A percentile compares a stretch with the other conserved stretches of the same genome.
Evolutionary conservation across 148 eudicot species (phyloP).

Genomic region (Diospyros kaki): DNA sequence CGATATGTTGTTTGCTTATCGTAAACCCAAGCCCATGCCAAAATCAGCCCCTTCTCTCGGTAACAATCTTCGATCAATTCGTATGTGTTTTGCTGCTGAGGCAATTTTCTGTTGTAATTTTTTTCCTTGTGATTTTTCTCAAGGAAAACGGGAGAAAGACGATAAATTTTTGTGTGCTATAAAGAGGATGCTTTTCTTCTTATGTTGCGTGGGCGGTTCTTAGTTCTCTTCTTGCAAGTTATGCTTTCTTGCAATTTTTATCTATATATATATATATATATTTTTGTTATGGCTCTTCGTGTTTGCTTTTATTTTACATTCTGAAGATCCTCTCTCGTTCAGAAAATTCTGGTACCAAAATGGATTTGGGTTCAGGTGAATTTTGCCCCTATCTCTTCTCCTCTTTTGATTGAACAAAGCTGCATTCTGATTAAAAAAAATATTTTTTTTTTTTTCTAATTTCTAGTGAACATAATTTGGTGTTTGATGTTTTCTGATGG

Average conservation of each 20-base stretch:
- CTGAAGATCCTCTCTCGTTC: background rate
- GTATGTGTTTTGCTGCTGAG: slow-evolving; percentile 31
- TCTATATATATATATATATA: too few relatives aligned
- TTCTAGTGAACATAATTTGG: background rate
- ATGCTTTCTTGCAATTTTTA: background rate
- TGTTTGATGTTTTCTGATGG: background rate
- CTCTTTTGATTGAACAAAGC: background rate
- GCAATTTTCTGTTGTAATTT: slow-evolving; percentile 3
- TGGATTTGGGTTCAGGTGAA: slow-evolving; percentile 23
- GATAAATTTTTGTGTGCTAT: background rate
- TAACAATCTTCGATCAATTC: slow-evolving; percentile 34
- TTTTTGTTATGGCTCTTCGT: background rate
- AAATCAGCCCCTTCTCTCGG: slow-evolving; percentile 27
- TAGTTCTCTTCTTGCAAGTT: slow-evolving; percentile 20
- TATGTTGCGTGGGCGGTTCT: slow-evolving; percentile 9
- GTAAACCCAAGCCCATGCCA: slow-evolving; percentile 6
- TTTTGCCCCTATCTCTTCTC: background rate
- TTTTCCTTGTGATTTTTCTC: slow-evolving; percentile 1
- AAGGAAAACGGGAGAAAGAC: background rate
- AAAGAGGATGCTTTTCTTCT: slow-evolving; percentile 3
- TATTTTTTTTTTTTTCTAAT: background rate
- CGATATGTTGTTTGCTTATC: slow-evolving; percentile 16
- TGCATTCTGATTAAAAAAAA: background rate
- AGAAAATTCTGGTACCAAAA: slow-evolving; percentile 3
- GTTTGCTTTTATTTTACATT: background rate